Evolutionary conservation across 1,284 basidiomycete species (phyloP), one percentile per base, ranked within the genome.

Genomic region (Apiotrichum veenhuisii): DNA sequence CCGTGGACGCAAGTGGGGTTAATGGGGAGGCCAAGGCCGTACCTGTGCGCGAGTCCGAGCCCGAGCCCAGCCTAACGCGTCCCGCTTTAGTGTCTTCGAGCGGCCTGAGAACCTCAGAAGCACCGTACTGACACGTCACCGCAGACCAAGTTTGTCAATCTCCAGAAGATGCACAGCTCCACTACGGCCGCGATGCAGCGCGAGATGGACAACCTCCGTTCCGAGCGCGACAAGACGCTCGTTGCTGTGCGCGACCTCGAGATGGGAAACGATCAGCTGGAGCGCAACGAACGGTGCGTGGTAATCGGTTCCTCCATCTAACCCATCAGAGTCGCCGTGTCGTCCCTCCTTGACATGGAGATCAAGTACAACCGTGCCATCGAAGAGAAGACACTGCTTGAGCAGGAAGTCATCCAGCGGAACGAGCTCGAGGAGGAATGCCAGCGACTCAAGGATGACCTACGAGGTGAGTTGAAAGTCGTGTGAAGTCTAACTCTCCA

Each of bases 331-430:
- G 92, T 92, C 52, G 90, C 95, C 30, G 86, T 88, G 2, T 94
- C 91, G 34, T 94, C 90, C 64, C 79, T 98, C 57, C 86, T 88
- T 1, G 96, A 98, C 75, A 82, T 92, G 70, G 95, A 98, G 78
- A 81, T 83, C 62, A 91, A 88, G 72, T 97, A 98, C 79, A 87
- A 92, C 63, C 84, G 86, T 58, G 88, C 89, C 1, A 81, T 98
- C 50, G 96, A 99, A 76, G 91, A 97, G 79, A 98, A 97, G 77
- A 97, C 96, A 48, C 78, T 98, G 44, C 82, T 98, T 34, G 96
- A 99, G 75, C 91, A 98, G 66, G 96, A 99, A 72, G 80, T 98
- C n/a, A 79, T 97, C 43, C 88, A 88, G 74, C 95, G 94, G 77
- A 87, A 90, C 4, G 86, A 82, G 61, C 73, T 97, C 37, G 93